These are phyloP conservation scores for Heliosperma pusillum DNA, from an alignment of 148 eudicot species.

Conservation along the genomic window DNA sequence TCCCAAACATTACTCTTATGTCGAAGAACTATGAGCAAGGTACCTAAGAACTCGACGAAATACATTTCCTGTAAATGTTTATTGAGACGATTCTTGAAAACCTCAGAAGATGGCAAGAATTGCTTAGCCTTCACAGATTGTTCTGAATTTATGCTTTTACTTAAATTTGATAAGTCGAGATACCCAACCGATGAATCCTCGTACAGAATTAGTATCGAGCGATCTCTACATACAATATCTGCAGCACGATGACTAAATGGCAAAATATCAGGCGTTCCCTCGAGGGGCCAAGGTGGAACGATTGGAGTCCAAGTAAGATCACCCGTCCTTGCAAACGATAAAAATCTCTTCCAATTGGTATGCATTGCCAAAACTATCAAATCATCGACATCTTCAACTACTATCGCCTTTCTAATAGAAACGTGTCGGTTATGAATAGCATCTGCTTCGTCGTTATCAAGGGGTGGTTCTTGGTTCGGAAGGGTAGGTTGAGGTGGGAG, in stretches of 20 bases:
- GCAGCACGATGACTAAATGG: not conserved
- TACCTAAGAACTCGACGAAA: not conserved
- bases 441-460: not conserved
- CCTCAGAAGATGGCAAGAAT: not conserved
- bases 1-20: too few species aligned
- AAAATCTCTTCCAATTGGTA: not conserved
- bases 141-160: not conserved
- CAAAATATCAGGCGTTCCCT: too few species aligned
- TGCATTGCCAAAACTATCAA: not conserved
- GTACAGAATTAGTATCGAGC: not conserved
- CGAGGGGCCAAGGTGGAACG: not conserved
- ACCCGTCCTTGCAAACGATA: slow-evolving; percentile 11
- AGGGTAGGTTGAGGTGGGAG: slow-evolving; percentile 6
- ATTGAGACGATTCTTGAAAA: not conserved
- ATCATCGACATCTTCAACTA: not conserved
- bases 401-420: not conserved
- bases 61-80: not conserved
- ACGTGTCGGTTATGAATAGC: not conserved
- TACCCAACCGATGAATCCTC: not conserved
- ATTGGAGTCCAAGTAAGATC: slow-evolving; percentile 11
- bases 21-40: too few species aligned
- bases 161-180: not conserved
- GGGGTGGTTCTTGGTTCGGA: not conserved
- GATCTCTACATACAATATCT: not conserved
- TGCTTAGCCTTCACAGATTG: not conserved